Conservation (phyloP, 139 green algal genomes). For the Ostreobium quekettii region DNA sequence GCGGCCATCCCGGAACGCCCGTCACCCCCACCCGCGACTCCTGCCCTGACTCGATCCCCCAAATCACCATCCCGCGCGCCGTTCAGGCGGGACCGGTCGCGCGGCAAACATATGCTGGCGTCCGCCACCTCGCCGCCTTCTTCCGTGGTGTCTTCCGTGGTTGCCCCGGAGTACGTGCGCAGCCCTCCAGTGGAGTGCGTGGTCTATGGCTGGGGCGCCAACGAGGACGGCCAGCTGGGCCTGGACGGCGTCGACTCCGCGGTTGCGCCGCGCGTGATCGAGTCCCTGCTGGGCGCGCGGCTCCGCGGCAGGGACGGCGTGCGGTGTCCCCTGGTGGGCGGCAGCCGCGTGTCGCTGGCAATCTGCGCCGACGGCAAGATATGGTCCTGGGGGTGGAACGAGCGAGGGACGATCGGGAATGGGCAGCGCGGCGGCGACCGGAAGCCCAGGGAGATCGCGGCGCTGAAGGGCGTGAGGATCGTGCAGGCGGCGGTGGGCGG, state of each 20-base stretch:
- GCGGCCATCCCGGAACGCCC: too few species aligned
- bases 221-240: slow-evolving; percentile 78
- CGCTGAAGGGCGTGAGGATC: slow-evolving; percentile 49
- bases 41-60: too few species aligned
- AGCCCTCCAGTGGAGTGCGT: slow-evolving; percentile 72
- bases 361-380: slow-evolving; percentile 48
- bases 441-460: slow-evolving; percentile 55
- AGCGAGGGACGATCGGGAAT: slow-evolving; percentile 65
- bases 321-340: slow-evolving; percentile 37
- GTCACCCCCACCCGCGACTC: too few species aligned
- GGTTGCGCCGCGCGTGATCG: slow-evolving; percentile 47
- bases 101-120: too few species aligned
- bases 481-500: slow-evolving; percentile 79
- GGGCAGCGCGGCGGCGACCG: slow-evolving; percentile 45
- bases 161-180: slow-evolving; percentile 20
- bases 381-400: slow-evolving; percentile 20
- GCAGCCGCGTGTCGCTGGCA: slow-evolving; percentile 63
- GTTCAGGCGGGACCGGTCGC: too few species aligned
- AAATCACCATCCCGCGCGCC: too few species aligned
- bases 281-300: slow-evolving; percentile 57
- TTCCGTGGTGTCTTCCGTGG: too few species aligned
- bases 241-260: slow-evolving; percentile 18
- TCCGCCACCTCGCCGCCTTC: too few species aligned
- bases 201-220: slow-evolving; percentile 74
- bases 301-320: slow-evolving; percentile 39